Base-by-base conservation (phyloP, 1,139 yeast species). In the Taphrina sp. region DNA sequence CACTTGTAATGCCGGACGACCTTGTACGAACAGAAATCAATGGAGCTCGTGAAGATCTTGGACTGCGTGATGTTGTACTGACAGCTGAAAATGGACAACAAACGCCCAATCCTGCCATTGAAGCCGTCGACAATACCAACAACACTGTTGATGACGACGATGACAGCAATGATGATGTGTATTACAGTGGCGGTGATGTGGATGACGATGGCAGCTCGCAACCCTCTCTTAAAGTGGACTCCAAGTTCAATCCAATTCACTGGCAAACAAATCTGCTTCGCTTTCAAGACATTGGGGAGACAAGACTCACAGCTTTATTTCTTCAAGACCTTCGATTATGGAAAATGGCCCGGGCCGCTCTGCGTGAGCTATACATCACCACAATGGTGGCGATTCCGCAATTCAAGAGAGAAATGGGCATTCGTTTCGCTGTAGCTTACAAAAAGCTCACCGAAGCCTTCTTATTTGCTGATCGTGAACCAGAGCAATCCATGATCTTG, bases 341-440 rank as follows among this genome's bases (percentile, higher is more conserved):
- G 83, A 87, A 82, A 64, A 70, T 80, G 0, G 72, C 85, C 7
- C 75, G 95, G 52, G 66, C 73, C 1, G 70, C 76, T 17, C 70
- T 89, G 34, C 84, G 86, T 53, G 89, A 83, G 63, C 71, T 89
- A 62, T 82, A 82, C 64, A 78, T 87, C 46, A 76, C 85, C 0
- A 78, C 86, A 0, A 74, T 90, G 61, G 81, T 90, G 8, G 80
- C 92, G 3, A 82, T 82, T 62, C 74, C 80, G 55, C 72, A 70
- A 8, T 82, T 76, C 65, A 83, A 84, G 65, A 70, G 76, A 28
- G 72, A 81, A 29, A 72, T 88, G 41, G 85, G 88, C 8, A 57
- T 81, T 36, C 94, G 88, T 64, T 89, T 88, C 65, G 85, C 89
- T 41, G 95, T 88, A 63, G 74, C 88, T 0, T 89, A 90, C 66